Evolutionary conservation across 2,329 filamentous ascomycete species (phyloP), one percentile per base, ranked within the genome.

Genomic region (Pseudocercospora musae): DNA sequence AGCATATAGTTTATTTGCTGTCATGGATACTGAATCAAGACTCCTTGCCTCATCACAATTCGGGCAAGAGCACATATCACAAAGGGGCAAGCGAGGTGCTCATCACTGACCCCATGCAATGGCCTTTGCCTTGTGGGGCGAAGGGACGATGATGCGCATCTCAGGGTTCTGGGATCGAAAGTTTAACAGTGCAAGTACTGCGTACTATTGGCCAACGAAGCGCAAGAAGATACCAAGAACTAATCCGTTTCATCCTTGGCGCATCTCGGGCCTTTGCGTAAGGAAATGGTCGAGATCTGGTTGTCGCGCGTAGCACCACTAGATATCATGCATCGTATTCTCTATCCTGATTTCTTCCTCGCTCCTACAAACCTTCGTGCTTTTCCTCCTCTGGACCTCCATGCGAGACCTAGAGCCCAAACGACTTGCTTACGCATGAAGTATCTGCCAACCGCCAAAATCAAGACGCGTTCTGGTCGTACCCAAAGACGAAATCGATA

Each of bases 81-180:
- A 49, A 23, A 13, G 1, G 27, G 15, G 25, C 23, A 31, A 29
- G 13, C 7, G 48, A 52, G 13, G 29, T 15, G 20, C 15, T 40
- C 50, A 23, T 18, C n/a, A 13, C 1, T n/a, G 7, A 8, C 4
- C 7, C 27, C 29, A 54, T 54, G 13, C 15, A 21, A 18, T 20
- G 50, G 10, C 10, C 31, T 54, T 29, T 54, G 27, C 27, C 29
- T 33, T 37, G 52, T 33, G 52, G 29, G 29, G 27, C 52, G 10
- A n/a, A 21, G 11, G 13, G 52, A 33, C 52, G 29, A 40, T 23
- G 52, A 40, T 54, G 31, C 50, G 33, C 27, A 18, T 20, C 29
- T n/a, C 52, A 54, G 52, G 52, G 52, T 54, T 37, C 25, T 29
- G 29, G 52, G 29, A 54, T 54, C 52, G 52, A 54, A 54, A 40